A percentile compares a stretch with the other conserved stretches of the same genome.
These are phyloP conservation scores for Arachis monticola DNA, from an alignment of 331 rosid species.

Conservation along the genomic window DNA sequence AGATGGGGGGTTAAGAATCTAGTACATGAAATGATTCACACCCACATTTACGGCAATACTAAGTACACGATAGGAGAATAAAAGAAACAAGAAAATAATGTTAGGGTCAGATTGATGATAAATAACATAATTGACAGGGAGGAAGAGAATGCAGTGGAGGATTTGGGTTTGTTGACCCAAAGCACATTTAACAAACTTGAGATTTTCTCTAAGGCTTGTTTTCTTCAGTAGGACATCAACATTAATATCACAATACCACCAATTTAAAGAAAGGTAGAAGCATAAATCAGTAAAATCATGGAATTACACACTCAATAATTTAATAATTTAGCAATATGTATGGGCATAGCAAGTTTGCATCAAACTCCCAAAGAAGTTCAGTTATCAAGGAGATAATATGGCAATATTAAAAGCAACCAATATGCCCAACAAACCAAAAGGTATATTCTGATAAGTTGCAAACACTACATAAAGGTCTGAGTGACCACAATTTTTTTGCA, in stretches of 20 bases:
- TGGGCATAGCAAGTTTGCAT: constrained; percentile 24
- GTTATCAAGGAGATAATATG: neutral
- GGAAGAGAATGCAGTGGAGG: neutral
- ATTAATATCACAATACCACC: neutral
- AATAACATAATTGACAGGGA: constrained; percentile 18
- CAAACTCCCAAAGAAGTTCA: neutral
- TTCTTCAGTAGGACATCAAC: neutral
- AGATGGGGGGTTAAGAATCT: no score
- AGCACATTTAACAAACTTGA: constrained; percentile 23
- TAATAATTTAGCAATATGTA: constrained; percentile 13
- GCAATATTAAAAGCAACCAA: neutral
- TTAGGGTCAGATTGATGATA: constrained; percentile 8
- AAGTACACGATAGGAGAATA: neutral
- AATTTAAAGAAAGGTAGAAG: neutral
- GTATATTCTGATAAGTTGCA: constrained; percentile 4
- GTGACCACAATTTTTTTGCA: constrained; percentile 2
- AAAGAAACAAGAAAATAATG: neutral
- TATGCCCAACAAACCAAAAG: constrained; percentile 4
- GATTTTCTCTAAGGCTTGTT: constrained; percentile 3
- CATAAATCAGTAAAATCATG: neutral
- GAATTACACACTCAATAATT: neutral
- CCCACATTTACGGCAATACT: no score
- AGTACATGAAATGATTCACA: no score
- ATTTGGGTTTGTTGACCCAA: constrained; percentile 10
- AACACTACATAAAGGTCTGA: neutral